Base-by-base conservation (phyloP, 2,329 filamentous ascomycete genomes). In the Monosporascus sp. region DNA sequence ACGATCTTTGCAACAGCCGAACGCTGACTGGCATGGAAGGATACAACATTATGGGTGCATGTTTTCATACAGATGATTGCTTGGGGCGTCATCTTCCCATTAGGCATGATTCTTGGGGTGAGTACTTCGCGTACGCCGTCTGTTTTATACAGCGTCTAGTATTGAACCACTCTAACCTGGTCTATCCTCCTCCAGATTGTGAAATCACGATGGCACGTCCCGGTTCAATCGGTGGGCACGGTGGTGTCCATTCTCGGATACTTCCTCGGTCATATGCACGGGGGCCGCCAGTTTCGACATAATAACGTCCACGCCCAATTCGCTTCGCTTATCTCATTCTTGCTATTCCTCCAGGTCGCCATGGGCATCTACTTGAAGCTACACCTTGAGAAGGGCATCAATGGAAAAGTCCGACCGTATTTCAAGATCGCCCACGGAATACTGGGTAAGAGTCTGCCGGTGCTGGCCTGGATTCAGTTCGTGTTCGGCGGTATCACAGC, bases 81-180 rank as follows among this genome's bases (percentile, higher is more conserved):
- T 54, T 97, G 95, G 77, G 94, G 94, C 57, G 79, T 99, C 62
- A 82, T 97, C 55, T 97, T 96, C 66, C 94, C 94, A 11, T 79
- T 90, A 17, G 94, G 94, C 63, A 97, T 99, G 93, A 91, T 97
- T 43, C 77, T 97, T 19, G 93, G 93, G 55, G 89, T 94, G 82
- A 64, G 87, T 74, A 43, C 27, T 48, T 20, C 40, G 46, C 19
- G 17, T 27, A 22, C 50, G 48, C 35, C 41, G 53, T 52, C 48
- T 48, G 58, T 35, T 35, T 35, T 5, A 11, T 35, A 14, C 31
- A 14, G 11, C 31, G 31, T 35, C 31, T 14, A 14, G 31, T 14
- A 35, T 35, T 14, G 9, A 35, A 14, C 11, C 31, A 3, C 11
- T 27, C 44, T 52, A n/a, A 48, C 51, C 3, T 16, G 37, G 38